Evolutionary conservation across 768 basidiomycete genomes (phyloP).

Genomic region (Russula dissimulans): DNA sequence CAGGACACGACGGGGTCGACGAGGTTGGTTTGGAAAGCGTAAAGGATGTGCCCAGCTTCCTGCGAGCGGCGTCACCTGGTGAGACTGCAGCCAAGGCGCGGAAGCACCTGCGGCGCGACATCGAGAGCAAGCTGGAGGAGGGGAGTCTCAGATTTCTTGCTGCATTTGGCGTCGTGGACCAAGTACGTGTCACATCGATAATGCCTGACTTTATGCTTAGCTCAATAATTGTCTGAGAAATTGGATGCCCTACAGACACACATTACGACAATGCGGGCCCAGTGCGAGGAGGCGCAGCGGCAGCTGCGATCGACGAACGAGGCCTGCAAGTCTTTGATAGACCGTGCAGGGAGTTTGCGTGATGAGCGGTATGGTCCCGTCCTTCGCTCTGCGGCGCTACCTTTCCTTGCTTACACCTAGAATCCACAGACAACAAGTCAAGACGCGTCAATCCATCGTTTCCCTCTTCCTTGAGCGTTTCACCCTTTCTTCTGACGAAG

Average conservation of each 20-base stretch:
- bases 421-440: slow-evolving; percentile 50
- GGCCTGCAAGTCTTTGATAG: slow-evolving; percentile 69
- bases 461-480: slow-evolving; percentile 75
- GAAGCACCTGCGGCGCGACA: slow-evolving; percentile 72
- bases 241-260: slow-evolving; percentile 70
- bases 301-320: slow-evolving; percentile 68
- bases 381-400: background rate
- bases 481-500: slow-evolving; percentile 68
- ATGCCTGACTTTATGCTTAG: background rate
- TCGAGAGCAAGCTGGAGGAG: slow-evolving; percentile 73
- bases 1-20: slow-evolving; percentile 28
- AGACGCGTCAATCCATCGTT: slow-evolving; percentile 65
- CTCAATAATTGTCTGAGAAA: slow-evolving; percentile 45
- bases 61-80: slow-evolving; percentile 36
- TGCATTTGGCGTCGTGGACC: slow-evolving; percentile 82
- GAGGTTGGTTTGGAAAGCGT: slow-evolving; percentile 22
- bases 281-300: slow-evolving; percentile 76
- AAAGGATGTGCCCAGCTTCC: slow-evolving; percentile 20
- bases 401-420: slow-evolving; percentile 6
- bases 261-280: slow-evolving; percentile 66
- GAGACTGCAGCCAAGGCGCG: slow-evolving; percentile 67
- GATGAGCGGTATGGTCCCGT: slow-evolving; percentile 50
- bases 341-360: slow-evolving; percentile 69
- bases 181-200: slow-evolving; percentile 45
- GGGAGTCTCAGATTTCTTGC: slow-evolving; percentile 76